Conservation (phyloP, 805 yeast genomes). For the Barnettozyma vustinii region DNA sequence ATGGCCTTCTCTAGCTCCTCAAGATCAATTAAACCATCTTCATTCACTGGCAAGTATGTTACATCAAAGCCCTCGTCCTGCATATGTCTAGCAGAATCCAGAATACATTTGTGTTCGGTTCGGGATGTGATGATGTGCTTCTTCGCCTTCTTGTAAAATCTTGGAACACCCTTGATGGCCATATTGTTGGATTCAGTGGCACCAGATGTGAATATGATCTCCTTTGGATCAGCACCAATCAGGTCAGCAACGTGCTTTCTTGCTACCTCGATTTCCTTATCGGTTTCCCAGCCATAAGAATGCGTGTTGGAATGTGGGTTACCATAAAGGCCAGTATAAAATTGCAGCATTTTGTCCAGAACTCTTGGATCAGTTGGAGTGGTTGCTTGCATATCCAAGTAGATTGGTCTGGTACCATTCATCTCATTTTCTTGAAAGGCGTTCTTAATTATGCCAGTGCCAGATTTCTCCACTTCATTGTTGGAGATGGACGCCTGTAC, state of each 20-base stretch:
- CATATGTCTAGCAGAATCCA: slow-evolving; percentile 90
- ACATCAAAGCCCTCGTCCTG: slow-evolving; percentile 97
- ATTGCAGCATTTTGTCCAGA: slow-evolving; percentile 77
- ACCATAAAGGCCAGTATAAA: slow-evolving; percentile 90
- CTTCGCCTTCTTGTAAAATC: slow-evolving; percentile 86
- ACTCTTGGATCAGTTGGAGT: slow-evolving; percentile 98
- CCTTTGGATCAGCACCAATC: slow-evolving; percentile 92
- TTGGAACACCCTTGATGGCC: slow-evolving; percentile 92
- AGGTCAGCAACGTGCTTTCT: slow-evolving; percentile 76
- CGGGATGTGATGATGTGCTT: slow-evolving; percentile 93
- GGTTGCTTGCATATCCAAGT: slow-evolving; percentile 96
- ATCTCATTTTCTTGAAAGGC: slow-evolving; percentile 36
- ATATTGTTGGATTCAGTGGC: slow-evolving; percentile 97
- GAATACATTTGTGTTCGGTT: slow-evolving; percentile 98
- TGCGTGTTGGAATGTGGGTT: slow-evolving; percentile 98
- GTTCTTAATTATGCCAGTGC: slow-evolving; percentile 28
- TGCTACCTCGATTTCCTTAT: slow-evolving; percentile 82
- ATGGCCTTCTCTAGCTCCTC: slow-evolving; percentile 77
- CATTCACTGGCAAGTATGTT: slow-evolving; percentile 80
- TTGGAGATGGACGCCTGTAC: slow-evolving; percentile 10
- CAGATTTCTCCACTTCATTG: slow-evolving; percentile 17
- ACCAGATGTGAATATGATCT: slow-evolving; percentile 93
- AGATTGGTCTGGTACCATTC: slow-evolving; percentile 82
- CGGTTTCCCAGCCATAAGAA: slow-evolving; percentile 98
- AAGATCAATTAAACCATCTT: slow-evolving; percentile 74